Evolutionary conservation across 148 eudicot species (phyloP).

Genomic region (Suaeda aralocaspica): DNA sequence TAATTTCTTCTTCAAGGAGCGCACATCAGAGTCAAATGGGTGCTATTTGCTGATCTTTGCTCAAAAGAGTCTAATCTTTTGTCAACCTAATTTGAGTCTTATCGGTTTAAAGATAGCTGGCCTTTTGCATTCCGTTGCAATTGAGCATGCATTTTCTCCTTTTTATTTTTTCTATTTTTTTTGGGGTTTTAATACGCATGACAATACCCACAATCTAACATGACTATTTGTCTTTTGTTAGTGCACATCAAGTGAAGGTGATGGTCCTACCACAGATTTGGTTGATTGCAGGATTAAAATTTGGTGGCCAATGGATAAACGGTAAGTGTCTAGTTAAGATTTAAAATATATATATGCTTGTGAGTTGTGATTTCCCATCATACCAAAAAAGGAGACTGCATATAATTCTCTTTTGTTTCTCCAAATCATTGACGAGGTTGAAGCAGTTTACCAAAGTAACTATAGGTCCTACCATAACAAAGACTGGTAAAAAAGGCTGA

Average conservation of each 20-base stretch:
- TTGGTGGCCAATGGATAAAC: constrained; percentile 99
- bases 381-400: neutral
- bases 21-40: neutral
- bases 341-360: neutral
- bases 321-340: constrained; percentile 41
- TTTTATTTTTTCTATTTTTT: neutral
- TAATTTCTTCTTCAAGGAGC: neutral
- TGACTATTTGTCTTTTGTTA: constrained; percentile 26
- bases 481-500: neutral
- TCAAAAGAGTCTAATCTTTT: neutral
- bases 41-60: neutral
- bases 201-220: constrained; percentile 9
- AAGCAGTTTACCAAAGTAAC: neutral
- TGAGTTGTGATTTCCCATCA: neutral
- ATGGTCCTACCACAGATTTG: constrained; percentile 57
- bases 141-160: too few species aligned
- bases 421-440: neutral
- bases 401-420: neutral
- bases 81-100: neutral
- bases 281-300: constrained; percentile 74
- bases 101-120: neutral
- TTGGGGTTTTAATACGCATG: neutral
- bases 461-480: neutral
- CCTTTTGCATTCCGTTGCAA: neutral
- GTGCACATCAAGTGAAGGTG: constrained; percentile 64